Evolutionary conservation across 164 flowering plant species (phyloP).

Genomic region (Liquidambar formosana): DNA sequence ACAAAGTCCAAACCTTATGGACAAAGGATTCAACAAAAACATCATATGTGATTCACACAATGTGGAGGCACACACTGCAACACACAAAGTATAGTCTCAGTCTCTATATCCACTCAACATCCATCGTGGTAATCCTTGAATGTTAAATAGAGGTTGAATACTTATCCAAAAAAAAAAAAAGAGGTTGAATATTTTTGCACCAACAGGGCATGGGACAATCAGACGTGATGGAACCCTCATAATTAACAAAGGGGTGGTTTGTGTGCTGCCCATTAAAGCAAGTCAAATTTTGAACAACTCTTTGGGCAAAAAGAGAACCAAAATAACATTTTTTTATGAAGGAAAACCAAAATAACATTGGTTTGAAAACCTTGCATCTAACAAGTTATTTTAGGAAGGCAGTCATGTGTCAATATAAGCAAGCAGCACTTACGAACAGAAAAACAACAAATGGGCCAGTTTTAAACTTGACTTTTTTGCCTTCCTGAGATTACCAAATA

Average conservation of each 20-base stretch:
- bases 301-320: background rate
- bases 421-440: background rate
- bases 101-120: background rate
- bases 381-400: background rate
- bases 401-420: background rate
- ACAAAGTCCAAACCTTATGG: background rate
- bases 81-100: background rate
- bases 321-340: too few relatives aligned
- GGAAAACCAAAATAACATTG: background rate
- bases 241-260: background rate
- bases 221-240: background rate
- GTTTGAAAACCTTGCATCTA: background rate
- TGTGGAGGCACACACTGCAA: background rate
- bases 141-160: background rate
- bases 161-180: too few relatives aligned
- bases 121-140: background rate
- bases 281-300: background rate
- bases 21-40: background rate
- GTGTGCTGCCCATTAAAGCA: background rate
- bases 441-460: background rate
- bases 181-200: background rate
- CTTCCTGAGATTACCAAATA: background rate
- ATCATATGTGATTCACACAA: background rate
- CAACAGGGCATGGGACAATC: background rate
- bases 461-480: background rate